Base-by-base conservation (phyloP, 2,329 filamentous ascomycete genomes). In the Onygenales sp. region DNA sequence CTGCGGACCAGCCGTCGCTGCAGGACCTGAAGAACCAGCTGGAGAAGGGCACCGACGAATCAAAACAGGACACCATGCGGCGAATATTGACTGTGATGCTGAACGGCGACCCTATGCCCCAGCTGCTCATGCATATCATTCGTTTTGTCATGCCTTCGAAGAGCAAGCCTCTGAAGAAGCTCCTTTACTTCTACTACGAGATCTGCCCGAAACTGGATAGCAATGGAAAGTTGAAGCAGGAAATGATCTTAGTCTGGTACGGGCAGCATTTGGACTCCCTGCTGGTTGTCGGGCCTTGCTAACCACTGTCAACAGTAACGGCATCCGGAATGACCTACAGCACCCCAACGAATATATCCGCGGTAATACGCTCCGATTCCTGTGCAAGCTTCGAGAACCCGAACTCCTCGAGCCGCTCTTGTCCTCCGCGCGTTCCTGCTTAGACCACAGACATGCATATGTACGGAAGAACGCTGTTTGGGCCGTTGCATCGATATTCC, bases 71-170 rank as follows among this genome's bases (percentile, higher is more conserved):
- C 61, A 95, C 90, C 56, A 94, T 94, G 89, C 94, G 93, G 83
- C 87, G 84, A 76, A 90, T 98, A 70, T 77, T 97, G 68, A 95
- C 88, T 58, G 84, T 96, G 68, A 97, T 98, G 93, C 83, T 98
- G 66, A 97, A 97, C 70, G 93, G 93, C 62, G 92, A 98, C 68
- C 85, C 93, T 42, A 93, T 98, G 86, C 87, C 91, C 31, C 85
- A 90, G 62, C 80, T 98, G 17, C 84, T 98, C 63, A 98, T 98
- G 93, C 93, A 97, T 76, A 98, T 98, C 67, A 98, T 98, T 71
- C 89, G 93, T 70, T 98, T 98, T 70, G 91, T 98, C 64, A 98
- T 98, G 93, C 93, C 93, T 11, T 95, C 90, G 58, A 96, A 94
- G 77, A 89, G 87, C 73, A 98, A 98, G 77, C 78, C 86, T 42